Evolutionary conservation across 768 basidiomycete species (phyloP), one percentile per base, ranked within the genome.

Genomic region (Mycena indigotica): DNA sequence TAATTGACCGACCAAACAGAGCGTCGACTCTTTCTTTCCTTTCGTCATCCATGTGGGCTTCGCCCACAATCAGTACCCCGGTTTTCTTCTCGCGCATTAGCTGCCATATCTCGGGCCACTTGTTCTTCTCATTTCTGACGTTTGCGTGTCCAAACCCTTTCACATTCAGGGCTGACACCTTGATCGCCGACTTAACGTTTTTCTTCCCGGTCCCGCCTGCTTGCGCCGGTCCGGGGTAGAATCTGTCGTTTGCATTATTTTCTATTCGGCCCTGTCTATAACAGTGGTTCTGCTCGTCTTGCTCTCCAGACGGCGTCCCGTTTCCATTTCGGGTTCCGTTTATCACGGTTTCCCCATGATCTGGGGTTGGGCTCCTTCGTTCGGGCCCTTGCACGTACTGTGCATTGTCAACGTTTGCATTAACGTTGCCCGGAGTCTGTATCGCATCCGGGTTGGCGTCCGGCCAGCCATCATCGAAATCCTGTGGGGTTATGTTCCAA

Each of bases 21-120:
- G 28, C 29, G 15, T 64, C 26, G 0, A 70, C 35, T 28, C 58
- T 17, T 3, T 50, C 23, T 26, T 4, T 3, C 41, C 52, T 23
- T 44, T 67, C 58, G 0, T 50, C 39, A 8, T 54, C 56, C 6
- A 77, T 57, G 63, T 75, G 74, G 0, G 72, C 66, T 60, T 77
- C 74, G 44, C 70, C 69, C 0, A 75, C 21, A 0, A 62, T 55
- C 2, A 75, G 52, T 1, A 75, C 62, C 16, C 57, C 72, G 17
- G 75, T 66, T 53, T 65, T 62, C 1, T 70, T 53, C 1, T 63
- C 50, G 19, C 52, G 35, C 30, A 77, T 55, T 10, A 73, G 8
- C 21, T 51, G 50, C 50, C 50, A 51, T 8, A 51, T 6, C 21
- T 30, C 16, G 6, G 28, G 30, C 50, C 50, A 51, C 35, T 51